Evolutionary conservation across 1,139 yeast species (phyloP).

Genomic region (Pichia sp.): DNA sequence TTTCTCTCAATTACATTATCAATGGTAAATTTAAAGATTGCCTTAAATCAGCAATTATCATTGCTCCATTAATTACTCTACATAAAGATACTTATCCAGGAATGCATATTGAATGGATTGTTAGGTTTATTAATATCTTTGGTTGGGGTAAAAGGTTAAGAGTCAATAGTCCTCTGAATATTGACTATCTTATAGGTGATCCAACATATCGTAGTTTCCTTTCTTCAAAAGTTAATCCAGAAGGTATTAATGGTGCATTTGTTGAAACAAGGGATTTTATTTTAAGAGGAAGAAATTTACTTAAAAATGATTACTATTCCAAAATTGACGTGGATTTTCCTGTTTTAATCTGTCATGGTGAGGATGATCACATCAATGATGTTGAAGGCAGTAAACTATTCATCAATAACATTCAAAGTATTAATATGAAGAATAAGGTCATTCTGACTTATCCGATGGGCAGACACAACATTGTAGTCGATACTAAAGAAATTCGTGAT

Average conservation of each 20-base stretch:
- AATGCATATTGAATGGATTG: conserved; percentile 36
- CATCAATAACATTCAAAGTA: conserved; percentile 32
- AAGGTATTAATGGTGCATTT: conserved; percentile 37
- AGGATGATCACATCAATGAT: conserved; percentile 49
- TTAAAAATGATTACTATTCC: conserved; percentile 37
- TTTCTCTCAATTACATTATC: conserved; percentile 65
- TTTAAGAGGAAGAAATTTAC: conserved; percentile 50
- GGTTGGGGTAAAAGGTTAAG: conserved; percentile 42
- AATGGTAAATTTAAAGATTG: conserved; percentile 52
- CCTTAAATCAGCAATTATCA: conserved; percentile 50
- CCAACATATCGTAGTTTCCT: conserved; percentile 42
- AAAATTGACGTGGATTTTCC: conserved; percentile 38
- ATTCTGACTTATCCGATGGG: conserved; percentile 29
- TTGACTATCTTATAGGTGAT: conserved; percentile 53
- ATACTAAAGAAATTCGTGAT: conserved; percentile 23
- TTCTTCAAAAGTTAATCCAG: conserved; percentile 5
- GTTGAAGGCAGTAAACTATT: conserved; percentile 48
- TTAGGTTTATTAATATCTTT: conserved; percentile 43
- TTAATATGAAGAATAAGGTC: conserved; percentile 27
- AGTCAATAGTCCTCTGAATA: conserved; percentile 50
- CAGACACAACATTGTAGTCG: conserved; percentile 43
- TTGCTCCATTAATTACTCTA: conserved; percentile 62
- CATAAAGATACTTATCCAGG: conserved; percentile 58
- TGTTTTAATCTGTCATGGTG: conserved; percentile 51
- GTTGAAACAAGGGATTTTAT: conserved; percentile 60